These are phyloP conservation scores for Pythium guiyangense DNA, from an alignment of 352 stramenopile species.

Conservation along the genomic window DNA sequence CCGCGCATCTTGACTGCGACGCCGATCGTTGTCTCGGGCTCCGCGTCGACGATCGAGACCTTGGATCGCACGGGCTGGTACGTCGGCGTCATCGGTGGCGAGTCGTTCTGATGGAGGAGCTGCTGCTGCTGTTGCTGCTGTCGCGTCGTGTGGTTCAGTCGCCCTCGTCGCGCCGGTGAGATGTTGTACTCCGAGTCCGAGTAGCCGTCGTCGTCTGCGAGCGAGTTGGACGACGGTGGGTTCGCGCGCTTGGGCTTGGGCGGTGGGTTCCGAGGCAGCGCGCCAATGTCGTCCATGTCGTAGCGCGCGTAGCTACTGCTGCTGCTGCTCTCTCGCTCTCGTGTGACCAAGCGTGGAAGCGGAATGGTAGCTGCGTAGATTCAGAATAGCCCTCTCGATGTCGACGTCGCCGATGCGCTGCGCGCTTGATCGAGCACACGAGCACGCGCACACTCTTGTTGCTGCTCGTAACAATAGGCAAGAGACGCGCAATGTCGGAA, in stretches of 20 bases:
- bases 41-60: slow-evolving; percentile 67
- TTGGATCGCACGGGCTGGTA: slow-evolving; percentile 48
- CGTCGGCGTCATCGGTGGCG: slow-evolving; percentile 56
- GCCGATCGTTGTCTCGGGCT: slow-evolving; percentile 80
- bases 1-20: slow-evolving; percentile 86
- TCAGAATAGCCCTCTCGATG: background rate
- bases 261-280: slow-evolving; percentile 49
- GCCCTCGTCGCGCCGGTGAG: slow-evolving; percentile 56
- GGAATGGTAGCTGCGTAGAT: slow-evolving; percentile 12
- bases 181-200: slow-evolving; percentile 59
- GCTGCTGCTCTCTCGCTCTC: slow-evolving; percentile 8
- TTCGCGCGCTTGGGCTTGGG: slow-evolving; percentile 70
- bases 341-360: slow-evolving; percentile 13
- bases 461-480: background rate
- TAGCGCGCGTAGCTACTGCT: slow-evolving; percentile 1
- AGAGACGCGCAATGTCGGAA: no score
- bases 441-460: background rate
- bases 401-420: no score
- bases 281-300: slow-evolving; percentile 50
- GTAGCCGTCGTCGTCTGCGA: slow-evolving; percentile 51
- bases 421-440: no score
- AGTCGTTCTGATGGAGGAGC: slow-evolving; percentile 47
- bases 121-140: slow-evolving; percentile 21
- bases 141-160: slow-evolving; percentile 29
- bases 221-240: slow-evolving; percentile 20